Evolutionary conservation across 108 stramenopile genomes (phyloP).

Genomic region (Conticribra guillardii): DNA sequence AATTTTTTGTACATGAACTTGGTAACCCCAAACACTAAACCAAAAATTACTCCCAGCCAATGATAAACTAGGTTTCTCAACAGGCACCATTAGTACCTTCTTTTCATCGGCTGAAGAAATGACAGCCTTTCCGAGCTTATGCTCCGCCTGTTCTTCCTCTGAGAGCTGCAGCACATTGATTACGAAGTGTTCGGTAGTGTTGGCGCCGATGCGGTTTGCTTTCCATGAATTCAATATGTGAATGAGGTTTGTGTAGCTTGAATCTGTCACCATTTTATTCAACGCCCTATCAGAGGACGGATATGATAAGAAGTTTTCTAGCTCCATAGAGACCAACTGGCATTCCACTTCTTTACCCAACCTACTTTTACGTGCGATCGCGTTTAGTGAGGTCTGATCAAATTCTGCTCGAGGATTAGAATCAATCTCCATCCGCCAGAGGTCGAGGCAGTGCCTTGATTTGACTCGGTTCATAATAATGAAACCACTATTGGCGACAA

Average conservation of each 20-base stretch:
- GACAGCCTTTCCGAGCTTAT: conserved; percentile 3
- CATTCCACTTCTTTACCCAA: background rate
- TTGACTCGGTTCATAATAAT: background rate
- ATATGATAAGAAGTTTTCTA: background rate
- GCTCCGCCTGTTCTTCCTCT: background rate
- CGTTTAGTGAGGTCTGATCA: background rate
- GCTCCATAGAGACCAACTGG: background rate
- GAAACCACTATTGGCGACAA: background rate
- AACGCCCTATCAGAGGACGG: background rate
- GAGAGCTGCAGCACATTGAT: background rate
- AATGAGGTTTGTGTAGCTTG: background rate
- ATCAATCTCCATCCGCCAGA: background rate
- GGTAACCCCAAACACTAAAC: no score
- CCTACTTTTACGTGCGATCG: background rate
- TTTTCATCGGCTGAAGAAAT: no score
- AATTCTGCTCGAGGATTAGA: background rate
- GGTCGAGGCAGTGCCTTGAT: background rate
- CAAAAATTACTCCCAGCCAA: no score
- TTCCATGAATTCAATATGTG: background rate
- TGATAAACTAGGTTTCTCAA: no score
- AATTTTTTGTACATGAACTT: no score
- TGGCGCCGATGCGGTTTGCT: background rate
- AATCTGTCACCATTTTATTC: background rate
- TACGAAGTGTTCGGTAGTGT: background rate
- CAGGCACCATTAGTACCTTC: no score